Base-by-base conservation (phyloP, 2,329 filamentous ascomycete species). In the Raffaelea deltoideospora region DNA sequence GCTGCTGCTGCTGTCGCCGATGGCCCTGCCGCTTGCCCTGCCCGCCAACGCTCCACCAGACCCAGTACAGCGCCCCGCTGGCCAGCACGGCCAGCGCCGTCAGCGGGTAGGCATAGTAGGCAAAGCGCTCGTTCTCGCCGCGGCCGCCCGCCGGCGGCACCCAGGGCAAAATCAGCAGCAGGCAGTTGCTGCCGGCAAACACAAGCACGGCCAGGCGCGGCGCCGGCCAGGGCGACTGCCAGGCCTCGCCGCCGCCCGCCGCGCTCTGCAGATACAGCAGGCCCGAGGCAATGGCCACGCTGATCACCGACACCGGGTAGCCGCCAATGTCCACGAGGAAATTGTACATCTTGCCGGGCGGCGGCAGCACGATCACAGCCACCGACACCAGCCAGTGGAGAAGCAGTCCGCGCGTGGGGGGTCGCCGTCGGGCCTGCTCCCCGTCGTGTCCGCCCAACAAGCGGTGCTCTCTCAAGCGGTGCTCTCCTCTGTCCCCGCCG, bases 341-440 rank as follows among this genome's bases (percentile, higher is more conserved):
- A 44, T 54, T 54, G 47, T 56, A 59, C 20, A 56, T 54, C 20
- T 50, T 48, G 4, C 55, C 55, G 3, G 65, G 64, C 6, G 66
- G 66, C 3, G 60, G 63, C 3, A 67, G 60, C 2, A 69, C 54
- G 27, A 64, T 72, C 8, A 69, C 64, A 21, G 77, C 52, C 13
- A 65, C 64, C 2, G 72, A 76, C 23, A 73, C 70, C 15, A 76
- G 57, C 53, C 72, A 78, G 42, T 78, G 69, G 34, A 79, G 63
- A 15, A 64, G 60, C 15, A 72, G 53, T 10, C 55, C 54, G n/a
- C 53, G 47, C 2, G 43, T 40, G 6, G 54, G 55, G 34, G 9
- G 5, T 9, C 9, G 8, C 9, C 14, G 6, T 13, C 8, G 8
- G 30, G 8, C 20, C 13, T 18, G 8, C 13, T 31, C 20, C 19